Evolutionary conservation across 768 basidiomycete genomes (phyloP).

Genomic region (Lepiota brunneoincarnata): DNA sequence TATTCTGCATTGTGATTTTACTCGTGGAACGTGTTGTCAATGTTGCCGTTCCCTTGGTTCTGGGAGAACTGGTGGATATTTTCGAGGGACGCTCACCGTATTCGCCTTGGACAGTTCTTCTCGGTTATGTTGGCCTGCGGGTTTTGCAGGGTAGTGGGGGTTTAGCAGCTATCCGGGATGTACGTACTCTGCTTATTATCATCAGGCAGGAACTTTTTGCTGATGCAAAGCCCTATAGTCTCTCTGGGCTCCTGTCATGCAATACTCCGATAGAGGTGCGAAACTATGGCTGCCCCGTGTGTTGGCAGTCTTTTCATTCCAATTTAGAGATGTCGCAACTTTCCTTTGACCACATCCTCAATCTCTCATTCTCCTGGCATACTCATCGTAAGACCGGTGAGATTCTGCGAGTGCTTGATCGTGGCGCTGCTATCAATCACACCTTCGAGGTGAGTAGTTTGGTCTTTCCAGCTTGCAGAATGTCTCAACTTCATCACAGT

Average conservation of each 20-base stretch:
- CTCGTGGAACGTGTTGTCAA: constrained; percentile 77
- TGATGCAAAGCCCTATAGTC: constrained; percentile 31
- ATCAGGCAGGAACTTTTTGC: background rate
- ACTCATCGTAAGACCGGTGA: constrained; percentile 84
- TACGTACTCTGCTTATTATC: constrained; percentile 20
- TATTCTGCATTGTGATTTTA: constrained; percentile 68
- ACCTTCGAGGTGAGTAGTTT: constrained; percentile 56
- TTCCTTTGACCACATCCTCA: constrained; percentile 84
- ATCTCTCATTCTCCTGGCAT: constrained; percentile 83
- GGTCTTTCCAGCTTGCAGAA: background rate
- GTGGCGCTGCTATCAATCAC: constrained; percentile 85
- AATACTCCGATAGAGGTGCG: constrained; percentile 74
- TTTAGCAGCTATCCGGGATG: constrained; percentile 63
- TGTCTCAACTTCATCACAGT: constrained; percentile 30
- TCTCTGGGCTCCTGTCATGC: constrained; percentile 88
- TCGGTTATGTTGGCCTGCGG: constrained; percentile 64
- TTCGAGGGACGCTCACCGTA: constrained; percentile 44
- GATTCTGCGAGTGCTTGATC: constrained; percentile 75
- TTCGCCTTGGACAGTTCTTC: constrained; percentile 69
- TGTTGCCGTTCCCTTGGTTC: constrained; percentile 62
- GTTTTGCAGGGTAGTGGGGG: constrained; percentile 80
- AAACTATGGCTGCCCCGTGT: background rate
- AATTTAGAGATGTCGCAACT: constrained; percentile 76
- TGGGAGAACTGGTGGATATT: constrained; percentile 61
- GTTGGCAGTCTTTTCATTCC: background rate